Conservation (phyloP, 257 asterid genomes). For the Solanum clarkiae region DNA sequence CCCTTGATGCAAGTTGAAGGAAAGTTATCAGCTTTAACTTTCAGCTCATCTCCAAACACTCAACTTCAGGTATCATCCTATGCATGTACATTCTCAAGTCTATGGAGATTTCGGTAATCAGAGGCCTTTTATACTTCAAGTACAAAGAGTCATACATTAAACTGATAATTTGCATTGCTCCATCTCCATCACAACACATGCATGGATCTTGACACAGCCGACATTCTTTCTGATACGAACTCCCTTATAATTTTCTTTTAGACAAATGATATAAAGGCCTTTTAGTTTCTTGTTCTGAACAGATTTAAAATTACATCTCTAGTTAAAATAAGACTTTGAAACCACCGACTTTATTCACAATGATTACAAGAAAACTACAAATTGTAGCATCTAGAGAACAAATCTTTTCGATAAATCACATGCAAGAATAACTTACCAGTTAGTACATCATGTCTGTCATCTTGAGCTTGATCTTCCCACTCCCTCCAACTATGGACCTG, state of each 20-base stretch:
- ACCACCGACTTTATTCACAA: background rate
- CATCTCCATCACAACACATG: background rate
- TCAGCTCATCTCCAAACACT: background rate
- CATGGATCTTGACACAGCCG: background rate
- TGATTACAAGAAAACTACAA: background rate
- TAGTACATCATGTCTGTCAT: constrained; percentile 56
- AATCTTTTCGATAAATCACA: background rate
- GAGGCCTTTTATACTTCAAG: background rate
- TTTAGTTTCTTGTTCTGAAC: background rate
- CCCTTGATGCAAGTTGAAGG: background rate
- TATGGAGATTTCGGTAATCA: background rate
- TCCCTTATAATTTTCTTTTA: background rate
- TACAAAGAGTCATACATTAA: background rate
- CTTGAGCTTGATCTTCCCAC: constrained; percentile 96
- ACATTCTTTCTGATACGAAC: background rate
- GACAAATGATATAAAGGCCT: background rate
- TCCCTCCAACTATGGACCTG: constrained; percentile 88
- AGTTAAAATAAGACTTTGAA: background rate
- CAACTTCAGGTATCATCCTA: background rate
- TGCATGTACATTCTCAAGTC: background rate
- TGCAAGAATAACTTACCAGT: constrained; percentile 32
- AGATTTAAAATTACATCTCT: background rate
- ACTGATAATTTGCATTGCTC: background rate
- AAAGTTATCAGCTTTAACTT: background rate
- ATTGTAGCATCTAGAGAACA: background rate